A percentile compares a stretch with the other conserved stretches of the same genome.
Conservation (phyloP, 768 basidiomycete genomes). For the Lyophyllum atratum region DNA sequence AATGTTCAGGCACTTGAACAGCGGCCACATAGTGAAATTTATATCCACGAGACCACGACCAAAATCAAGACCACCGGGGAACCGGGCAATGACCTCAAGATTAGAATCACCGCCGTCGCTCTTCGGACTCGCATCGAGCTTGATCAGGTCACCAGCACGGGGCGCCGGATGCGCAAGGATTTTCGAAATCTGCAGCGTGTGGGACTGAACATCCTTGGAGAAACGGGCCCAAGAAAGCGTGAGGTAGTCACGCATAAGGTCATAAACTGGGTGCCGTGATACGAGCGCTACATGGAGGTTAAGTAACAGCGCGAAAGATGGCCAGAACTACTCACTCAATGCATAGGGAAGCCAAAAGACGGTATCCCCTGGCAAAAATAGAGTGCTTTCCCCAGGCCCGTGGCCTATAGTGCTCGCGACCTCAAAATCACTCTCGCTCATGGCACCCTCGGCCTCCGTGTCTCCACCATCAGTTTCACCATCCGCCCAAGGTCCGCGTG, state of each 20-base stretch:
- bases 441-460: slow-evolving; percentile 71
- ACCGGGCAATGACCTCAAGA: slow-evolving; percentile 85
- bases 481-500: slow-evolving; percentile 72
- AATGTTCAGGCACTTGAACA: slow-evolving; percentile 90
- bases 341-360: slow-evolving; percentile 97
- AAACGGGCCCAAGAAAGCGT: slow-evolving; percentile 96
- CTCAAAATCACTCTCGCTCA: slow-evolving; percentile 88
- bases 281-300: slow-evolving; percentile 62
- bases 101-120: slow-evolving; percentile 51
- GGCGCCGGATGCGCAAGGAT: slow-evolving; percentile 87
- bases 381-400: slow-evolving; percentile 83
- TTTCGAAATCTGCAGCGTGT: slow-evolving; percentile 87
- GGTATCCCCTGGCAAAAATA: slow-evolving; percentile 86
- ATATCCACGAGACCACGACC: slow-evolving; percentile 89
- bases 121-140: slow-evolving; percentile 79
- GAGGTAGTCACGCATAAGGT: slow-evolving; percentile 92
- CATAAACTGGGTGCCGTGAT: slow-evolving; percentile 92
- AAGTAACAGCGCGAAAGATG: slow-evolving; percentile 11
- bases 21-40: slow-evolving; percentile 96
- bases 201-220: slow-evolving; percentile 91
- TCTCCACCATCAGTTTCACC: slow-evolving; percentile 76
- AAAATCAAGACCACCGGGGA: slow-evolving; percentile 93
- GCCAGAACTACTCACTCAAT: slow-evolving; percentile 58
- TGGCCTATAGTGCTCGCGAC: slow-evolving; percentile 79
- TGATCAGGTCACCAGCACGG: slow-evolving; percentile 83